Base-by-base conservation (phyloP, 1,139 yeast genomes). In the Yamadazyma dushanensis region DNA sequence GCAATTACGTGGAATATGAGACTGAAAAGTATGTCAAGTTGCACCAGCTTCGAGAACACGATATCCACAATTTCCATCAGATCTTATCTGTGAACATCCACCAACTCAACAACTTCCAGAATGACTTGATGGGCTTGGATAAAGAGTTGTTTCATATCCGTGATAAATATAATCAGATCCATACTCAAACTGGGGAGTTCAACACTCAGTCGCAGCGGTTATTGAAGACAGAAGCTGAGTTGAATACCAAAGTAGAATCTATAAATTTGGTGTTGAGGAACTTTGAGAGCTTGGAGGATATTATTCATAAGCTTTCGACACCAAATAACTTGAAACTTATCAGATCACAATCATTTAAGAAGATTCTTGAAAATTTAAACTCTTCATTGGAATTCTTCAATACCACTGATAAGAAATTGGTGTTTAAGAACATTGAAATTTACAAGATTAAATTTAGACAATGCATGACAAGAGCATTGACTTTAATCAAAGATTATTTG, bases 381-480 rank as follows among this genome's bases (percentile, higher is more conserved):
- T 72, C 75, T 45, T 58, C 72, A 5, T 47, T 70, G 24, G 55
- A 47, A 3, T 70, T 70, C 39, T 53, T 70, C 23, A 52, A 53
- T 3, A 16, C 41, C 8, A 52, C 52, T 3, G 27, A 36, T 13
- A 35, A 31, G 15, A 36, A 24, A 11, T 29, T 38, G 16, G 69
- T 73, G 26, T 83, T 83, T 50, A 80, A 75, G 51, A 96, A 89
- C 40, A 68, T 80, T 13, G 95, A 83, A 23, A 53, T 78, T 3
- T 89, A 87, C 56, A 74, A 74, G 30, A 77, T 82, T 46, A 72
- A 92, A 41, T 87, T 86, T 59, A 75, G 88, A 41, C 95, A 87
- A 50, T 87, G 96, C 52, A 73, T 89, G 76, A 82, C 94, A 1
- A 73, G 96, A 41, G 82, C 95, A 0, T 69, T 89, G 38, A 80